A percentile compares a stretch with the other conserved stretches of the same genome.
Conservation (phyloP, 179 eudicot species). For the Carnegiea gigantea region DNA sequence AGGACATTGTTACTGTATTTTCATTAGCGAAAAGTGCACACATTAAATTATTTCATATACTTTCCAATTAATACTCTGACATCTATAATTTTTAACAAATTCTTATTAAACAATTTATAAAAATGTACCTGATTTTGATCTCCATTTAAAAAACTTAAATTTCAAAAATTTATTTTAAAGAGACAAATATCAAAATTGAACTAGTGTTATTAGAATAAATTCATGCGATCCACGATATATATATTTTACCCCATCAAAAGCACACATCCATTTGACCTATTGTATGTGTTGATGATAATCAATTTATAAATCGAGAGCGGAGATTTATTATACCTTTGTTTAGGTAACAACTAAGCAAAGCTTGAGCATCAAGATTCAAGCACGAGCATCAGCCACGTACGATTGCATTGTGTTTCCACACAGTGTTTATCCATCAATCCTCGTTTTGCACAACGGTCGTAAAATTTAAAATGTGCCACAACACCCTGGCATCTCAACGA, state of each 20-base stretch:
- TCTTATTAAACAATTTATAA: too few relatives aligned
- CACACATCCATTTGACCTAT: neutral
- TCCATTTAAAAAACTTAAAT: too few relatives aligned
- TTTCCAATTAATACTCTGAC: too few relatives aligned
- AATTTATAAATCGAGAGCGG: neutral
- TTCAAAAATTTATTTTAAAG: too few relatives aligned
- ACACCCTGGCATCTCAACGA: slow-evolving; percentile 14
- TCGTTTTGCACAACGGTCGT: slow-evolving; percentile 16
- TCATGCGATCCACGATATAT: neutral
- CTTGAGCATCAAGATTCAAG: neutral
- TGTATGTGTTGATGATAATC: neutral
- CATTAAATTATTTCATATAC: too few relatives aligned
- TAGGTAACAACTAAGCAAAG: slow-evolving; percentile 16
- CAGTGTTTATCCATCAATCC: neutral
- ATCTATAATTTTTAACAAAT: too few relatives aligned
- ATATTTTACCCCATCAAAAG: neutral
- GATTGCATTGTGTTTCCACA: neutral
- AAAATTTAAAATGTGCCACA: neutral
- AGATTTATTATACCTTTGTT: neutral
- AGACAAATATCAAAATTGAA: too few relatives aligned
- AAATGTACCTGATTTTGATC: too few relatives aligned
- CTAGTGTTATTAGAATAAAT: neutral
- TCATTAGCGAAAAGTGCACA: too few relatives aligned
- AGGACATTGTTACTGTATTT: too few relatives aligned
- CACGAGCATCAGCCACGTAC: slow-evolving; percentile 11